These are phyloP conservation scores for Volvariella surrecta DNA, from an alignment of 1,284 basidiomycete genomes.

Conservation along the genomic window DNA sequence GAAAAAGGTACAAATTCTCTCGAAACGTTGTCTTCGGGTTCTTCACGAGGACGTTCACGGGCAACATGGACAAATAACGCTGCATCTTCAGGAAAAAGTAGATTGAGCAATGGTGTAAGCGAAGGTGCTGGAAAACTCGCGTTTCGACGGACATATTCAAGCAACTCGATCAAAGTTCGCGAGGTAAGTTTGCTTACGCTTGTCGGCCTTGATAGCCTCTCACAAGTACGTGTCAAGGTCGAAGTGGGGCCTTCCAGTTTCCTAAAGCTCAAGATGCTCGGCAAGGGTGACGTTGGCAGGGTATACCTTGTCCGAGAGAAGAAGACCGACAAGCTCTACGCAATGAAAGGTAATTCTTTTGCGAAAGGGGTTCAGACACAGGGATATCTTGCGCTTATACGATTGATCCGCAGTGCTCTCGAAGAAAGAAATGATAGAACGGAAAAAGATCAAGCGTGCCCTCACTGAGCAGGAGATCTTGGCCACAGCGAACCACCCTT, in stretches of 20 bases:
- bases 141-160: slow-evolving; percentile 92
- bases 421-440: slow-evolving; percentile 97
- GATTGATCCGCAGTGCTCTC: slow-evolving; percentile 67
- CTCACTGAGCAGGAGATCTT: slow-evolving; percentile 96
- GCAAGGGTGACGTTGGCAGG: slow-evolving; percentile 94
- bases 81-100: slow-evolving; percentile 28
- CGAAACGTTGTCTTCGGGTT: slow-evolving; percentile 66
- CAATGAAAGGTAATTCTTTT: slow-evolving; percentile 79
- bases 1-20: slow-evolving; percentile 59
- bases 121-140: slow-evolving; percentile 56
- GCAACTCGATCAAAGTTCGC: slow-evolving; percentile 94
- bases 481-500: slow-evolving; percentile 93
- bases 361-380: slow-evolving; percentile 18
- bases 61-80: slow-evolving; percentile 18
- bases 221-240: slow-evolving; percentile 39
- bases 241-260: slow-evolving; percentile 90
- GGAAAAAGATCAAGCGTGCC: slow-evolving; percentile 96
- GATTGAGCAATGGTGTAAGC: slow-evolving; percentile 31
- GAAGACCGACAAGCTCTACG: slow-evolving; percentile 87
- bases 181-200: slow-evolving; percentile 41
- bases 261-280: slow-evolving; percentile 90
- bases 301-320: slow-evolving; percentile 96
- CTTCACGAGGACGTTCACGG: slow-evolving; percentile 45
- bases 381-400: slow-evolving; percentile 20
- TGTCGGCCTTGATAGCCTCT: slow-evolving; percentile 3